These are phyloP conservation scores for Adenanthera pavonina DNA, from an alignment of 306 rosid genomes.

Conservation along the genomic window DNA sequence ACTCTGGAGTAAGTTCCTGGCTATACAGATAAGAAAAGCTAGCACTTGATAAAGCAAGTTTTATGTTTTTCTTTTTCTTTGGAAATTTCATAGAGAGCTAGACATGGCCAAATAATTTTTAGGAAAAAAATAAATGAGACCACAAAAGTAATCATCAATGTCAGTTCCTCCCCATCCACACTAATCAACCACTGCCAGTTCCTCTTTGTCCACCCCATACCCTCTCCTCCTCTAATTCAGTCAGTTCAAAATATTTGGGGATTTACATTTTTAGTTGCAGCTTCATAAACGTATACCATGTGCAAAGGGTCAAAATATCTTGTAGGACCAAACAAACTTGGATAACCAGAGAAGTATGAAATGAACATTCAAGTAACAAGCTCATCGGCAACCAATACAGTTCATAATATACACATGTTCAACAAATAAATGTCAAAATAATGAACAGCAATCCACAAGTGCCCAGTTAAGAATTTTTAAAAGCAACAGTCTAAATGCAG, in stretches of 20 bases:
- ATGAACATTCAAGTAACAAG: not conserved
- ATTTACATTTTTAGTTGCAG: not conserved
- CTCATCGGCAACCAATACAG: not conserved
- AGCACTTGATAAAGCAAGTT: not conserved
- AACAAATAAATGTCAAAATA: not conserved
- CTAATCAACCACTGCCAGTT: not conserved
- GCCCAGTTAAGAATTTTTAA: not conserved
- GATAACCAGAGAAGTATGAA: not conserved
- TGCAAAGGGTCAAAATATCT: not conserved
- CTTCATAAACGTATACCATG: not conserved
- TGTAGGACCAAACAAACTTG: not conserved
- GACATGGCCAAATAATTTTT: not conserved
- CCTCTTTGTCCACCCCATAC: not conserved
- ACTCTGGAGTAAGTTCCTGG: not conserved
- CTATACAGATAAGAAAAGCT: not conserved
- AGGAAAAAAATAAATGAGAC: conserved; percentile 3
- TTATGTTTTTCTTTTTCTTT: not conserved
- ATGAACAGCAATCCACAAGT: not conserved
- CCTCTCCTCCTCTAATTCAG: not conserved
- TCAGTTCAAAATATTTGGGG: not conserved
- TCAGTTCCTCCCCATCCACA: not conserved
- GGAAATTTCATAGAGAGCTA: conserved; percentile 1
- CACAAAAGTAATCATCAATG: not conserved
- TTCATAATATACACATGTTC: not conserved
- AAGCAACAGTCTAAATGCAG: not conserved